Conservation (phyloP, 2,329 filamentous ascomycete species). For the Venturiaceae sp. region DNA sequence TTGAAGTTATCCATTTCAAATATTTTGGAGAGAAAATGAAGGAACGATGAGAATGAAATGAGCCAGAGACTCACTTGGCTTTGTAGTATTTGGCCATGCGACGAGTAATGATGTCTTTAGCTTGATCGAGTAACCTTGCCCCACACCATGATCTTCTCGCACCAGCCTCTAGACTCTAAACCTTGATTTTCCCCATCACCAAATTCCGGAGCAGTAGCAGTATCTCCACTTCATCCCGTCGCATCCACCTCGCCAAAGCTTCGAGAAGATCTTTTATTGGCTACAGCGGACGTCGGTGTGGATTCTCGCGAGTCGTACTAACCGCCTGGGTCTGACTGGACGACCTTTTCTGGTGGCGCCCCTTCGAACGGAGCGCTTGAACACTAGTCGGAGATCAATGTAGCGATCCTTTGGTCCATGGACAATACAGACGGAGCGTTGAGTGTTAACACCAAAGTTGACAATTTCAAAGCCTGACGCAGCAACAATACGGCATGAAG, state of each 20-base stretch:
- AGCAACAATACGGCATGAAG: too few species aligned
- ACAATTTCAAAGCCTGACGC: too few species aligned
- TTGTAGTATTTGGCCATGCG: conserved; percentile 22
- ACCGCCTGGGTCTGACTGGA: neutral
- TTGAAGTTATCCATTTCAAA: conserved; percentile 22
- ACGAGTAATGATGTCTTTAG: conserved; percentile 14
- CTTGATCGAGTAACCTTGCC: conserved; percentile 14
- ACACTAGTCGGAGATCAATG: conserved; percentile 8
- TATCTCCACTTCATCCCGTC: neutral
- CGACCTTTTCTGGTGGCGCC: neutral
- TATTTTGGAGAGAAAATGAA: conserved; percentile 13
- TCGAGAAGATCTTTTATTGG: conserved; percentile 4
- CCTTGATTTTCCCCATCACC: neutral
- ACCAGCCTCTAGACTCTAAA: conserved; percentile 7
- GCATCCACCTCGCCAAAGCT: neutral
- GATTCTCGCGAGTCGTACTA: neutral
- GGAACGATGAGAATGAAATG: conserved; percentile 17
- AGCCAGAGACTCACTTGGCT: conserved; percentile 18
- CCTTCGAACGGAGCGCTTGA: conserved; percentile 1
- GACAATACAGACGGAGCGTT: too few species aligned
- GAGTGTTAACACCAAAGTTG: too few species aligned
- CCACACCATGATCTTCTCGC: conserved; percentile 16
- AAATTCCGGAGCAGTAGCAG: neutral
- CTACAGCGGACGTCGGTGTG: conserved; percentile 5
- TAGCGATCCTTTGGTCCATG: conserved; percentile 2